Evolutionary conservation across 352 stramenopile genomes (phyloP).

Genomic region (Globisporangium canariense): DNA sequence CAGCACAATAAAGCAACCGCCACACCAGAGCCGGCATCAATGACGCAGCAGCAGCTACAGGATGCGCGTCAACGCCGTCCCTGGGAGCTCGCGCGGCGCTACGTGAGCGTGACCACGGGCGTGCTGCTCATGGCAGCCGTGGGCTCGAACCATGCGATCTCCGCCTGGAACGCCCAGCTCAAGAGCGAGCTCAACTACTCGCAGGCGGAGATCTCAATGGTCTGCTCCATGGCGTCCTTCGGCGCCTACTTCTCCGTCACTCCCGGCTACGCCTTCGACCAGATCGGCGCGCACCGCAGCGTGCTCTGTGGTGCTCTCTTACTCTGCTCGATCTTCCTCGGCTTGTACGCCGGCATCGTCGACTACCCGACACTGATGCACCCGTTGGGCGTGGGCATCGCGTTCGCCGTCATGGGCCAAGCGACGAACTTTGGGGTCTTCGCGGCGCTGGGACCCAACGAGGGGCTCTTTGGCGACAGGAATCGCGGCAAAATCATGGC

Average conservation of each 20-base stretch:
- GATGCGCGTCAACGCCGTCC: background rate
- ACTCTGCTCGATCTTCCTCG: slow-evolving; percentile 43
- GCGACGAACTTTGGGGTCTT: slow-evolving; percentile 71
- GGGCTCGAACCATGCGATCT: slow-evolving; percentile 76
- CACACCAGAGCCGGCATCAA: background rate
- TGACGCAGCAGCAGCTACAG: background rate
- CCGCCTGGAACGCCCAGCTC: slow-evolving; percentile 74
- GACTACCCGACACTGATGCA: slow-evolving; percentile 32
- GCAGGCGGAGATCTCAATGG: slow-evolving; percentile 67
- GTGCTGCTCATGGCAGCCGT: slow-evolving; percentile 56
- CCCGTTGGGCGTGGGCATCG: slow-evolving; percentile 44
- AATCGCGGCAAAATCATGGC: slow-evolving; percentile 76
- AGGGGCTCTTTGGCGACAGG: slow-evolving; percentile 60
- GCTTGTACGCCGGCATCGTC: slow-evolving; percentile 34
- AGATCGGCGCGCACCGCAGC: slow-evolving; percentile 55
- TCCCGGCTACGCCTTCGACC: slow-evolving; percentile 65
- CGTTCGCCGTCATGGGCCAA: slow-evolving; percentile 57
- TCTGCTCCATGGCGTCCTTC: slow-evolving; percentile 79
- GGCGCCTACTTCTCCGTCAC: slow-evolving; percentile 74
- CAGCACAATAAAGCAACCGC: background rate
- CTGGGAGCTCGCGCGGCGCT: slow-evolving; percentile 26
- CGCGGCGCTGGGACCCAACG: slow-evolving; percentile 64
- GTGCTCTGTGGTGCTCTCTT: slow-evolving; percentile 40
- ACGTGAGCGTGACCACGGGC: slow-evolving; percentile 46
- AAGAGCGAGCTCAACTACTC: slow-evolving; percentile 53